Evolutionary conservation across 1,284 basidiomycete genomes (phyloP).

Genomic region (Cutaneotrichosporon daszewskae): DNA sequence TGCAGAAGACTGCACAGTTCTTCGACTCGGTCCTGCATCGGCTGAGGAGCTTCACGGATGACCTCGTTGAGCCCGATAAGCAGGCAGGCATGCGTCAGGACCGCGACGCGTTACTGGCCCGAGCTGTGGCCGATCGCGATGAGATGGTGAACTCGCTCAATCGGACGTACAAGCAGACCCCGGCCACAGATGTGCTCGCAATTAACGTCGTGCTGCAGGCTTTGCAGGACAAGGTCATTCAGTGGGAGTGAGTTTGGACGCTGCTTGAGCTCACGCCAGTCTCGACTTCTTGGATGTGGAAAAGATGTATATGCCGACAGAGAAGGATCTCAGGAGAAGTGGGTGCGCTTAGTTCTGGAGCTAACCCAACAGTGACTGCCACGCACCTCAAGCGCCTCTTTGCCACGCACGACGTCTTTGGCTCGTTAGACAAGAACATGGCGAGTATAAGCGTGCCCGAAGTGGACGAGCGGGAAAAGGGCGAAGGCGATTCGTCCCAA

Average conservation of each 20-base stretch:
- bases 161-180: slow-evolving; percentile 69
- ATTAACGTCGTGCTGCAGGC: slow-evolving; percentile 81
- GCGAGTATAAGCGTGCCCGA: slow-evolving; percentile 63
- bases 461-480: slow-evolving; percentile 58
- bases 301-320: slow-evolving; percentile 48
- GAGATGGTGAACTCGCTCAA: slow-evolving; percentile 73
- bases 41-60: slow-evolving; percentile 40
- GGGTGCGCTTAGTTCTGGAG: slow-evolving; percentile 2
- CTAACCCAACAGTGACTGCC: slow-evolving; percentile 35
- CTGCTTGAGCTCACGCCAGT: slow-evolving; percentile 17
- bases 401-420: slow-evolving; percentile 49
- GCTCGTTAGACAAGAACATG: slow-evolving; percentile 39
- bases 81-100: slow-evolving; percentile 31
- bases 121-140: slow-evolving; percentile 67
- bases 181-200: slow-evolving; percentile 76
- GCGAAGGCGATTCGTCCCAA: background rate
- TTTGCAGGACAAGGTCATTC: slow-evolving; percentile 91
- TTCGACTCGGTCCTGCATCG: slow-evolving; percentile 54
- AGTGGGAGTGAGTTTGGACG: slow-evolving; percentile 62
- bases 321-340: slow-evolving; percentile 46
- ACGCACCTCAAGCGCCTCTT: slow-evolving; percentile 52
- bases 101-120: slow-evolving; percentile 54
- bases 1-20: slow-evolving; percentile 62
- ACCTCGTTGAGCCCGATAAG: slow-evolving; percentile 44
- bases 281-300: slow-evolving; percentile 55